Evolutionary conservation across 2,329 filamentous ascomycete genomes (phyloP), one percentile per base, ranked within the genome.

Genomic region (Elsinoe necatrix): DNA sequence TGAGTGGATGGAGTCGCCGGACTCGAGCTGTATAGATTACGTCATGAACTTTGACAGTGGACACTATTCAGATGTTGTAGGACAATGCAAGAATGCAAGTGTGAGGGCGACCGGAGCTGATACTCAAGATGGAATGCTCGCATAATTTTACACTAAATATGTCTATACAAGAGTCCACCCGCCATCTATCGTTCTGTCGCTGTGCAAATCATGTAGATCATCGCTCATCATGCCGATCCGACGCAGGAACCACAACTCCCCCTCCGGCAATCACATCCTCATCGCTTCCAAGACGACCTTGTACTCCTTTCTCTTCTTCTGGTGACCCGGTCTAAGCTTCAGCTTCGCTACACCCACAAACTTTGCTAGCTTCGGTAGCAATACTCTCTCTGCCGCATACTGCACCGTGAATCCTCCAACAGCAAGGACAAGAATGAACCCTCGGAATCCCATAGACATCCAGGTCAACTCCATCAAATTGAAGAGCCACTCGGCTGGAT

Each of bases 221-320:
- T 37, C 18, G 27, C 29, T 37, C 29, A 23, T 37, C 48, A 37
- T 37, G 27, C 48, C 48, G 29, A 52, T 37, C 48, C 23, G 18
- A 16, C n/a, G 20, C 18, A 35, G 18, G 16, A 16, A 12, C 48
- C 21, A 29, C 4, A 12, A 4, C 4, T 6, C 7, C 25, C 29
- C n/a, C 16, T 9, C 20, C n/a, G n/a, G 23, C 23, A n/a, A 14
- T 60, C 39, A 64, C 8, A 64, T 59, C 52, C 63, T 58, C 69
- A 71, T 86, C 57, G 81, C 75, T 66, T 93, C 86, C 51, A 79
- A 68, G 27, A 96, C 84, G 18, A 89, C 64, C 73, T 97, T 97
- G 68, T 96, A 96, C 73, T 84, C 77, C 72, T 95, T 95, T 61
- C 90, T 80, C 72, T 86, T 83, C 75, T 96, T 96, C 42, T 75